phyloP scores from a whole-genome alignment of 495 filamentous ascomycete genomes.

The Penicillium longicatenatum region DNA sequence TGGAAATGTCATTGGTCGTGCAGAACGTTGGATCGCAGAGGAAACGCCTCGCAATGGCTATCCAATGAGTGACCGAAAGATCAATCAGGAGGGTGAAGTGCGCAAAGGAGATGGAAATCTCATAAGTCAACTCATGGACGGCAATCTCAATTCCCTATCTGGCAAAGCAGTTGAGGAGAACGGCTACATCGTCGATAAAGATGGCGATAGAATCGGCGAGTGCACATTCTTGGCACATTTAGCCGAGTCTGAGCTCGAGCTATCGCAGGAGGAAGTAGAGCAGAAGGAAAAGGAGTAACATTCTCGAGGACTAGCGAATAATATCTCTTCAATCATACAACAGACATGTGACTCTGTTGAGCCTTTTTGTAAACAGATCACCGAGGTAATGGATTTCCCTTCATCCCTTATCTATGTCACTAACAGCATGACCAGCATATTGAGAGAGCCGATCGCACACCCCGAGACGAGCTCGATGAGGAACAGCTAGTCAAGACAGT shows the following conservation, averaged over 20 bases:
- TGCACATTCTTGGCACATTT: neutral
- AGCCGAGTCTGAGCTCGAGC: neutral
- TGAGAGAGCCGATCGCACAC: constrained; percentile 71
- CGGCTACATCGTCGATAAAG: neutral
- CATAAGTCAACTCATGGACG: constrained; percentile 71
- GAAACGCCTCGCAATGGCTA: constrained; percentile 59
- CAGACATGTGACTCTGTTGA: constrained; percentile 77
- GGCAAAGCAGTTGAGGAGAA: constrained; percentile 48
- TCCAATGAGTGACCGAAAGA: constrained; percentile 69
- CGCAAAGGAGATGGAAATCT: constrained; percentile 69
- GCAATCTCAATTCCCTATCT: constrained; percentile 63
- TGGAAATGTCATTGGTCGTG: constrained; percentile 54
- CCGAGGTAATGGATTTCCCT: constrained; percentile 56
- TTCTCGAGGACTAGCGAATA: constrained; percentile 67
- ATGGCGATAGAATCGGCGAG: neutral
- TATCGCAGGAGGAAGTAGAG: constrained; percentile 32
- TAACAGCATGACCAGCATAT: constrained; percentile 54
- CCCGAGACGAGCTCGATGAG: constrained; percentile 82
- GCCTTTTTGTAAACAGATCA: constrained; percentile 80
- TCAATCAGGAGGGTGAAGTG: constrained; percentile 78
- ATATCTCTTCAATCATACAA: constrained; percentile 69
- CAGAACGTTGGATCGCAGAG: constrained; percentile 72
- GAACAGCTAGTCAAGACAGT: constrained; percentile 78
- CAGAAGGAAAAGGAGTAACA: constrained; percentile 48
- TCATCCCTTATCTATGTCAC: neutral